These are phyloP conservation scores for Cutaneotrichosporon spelunceum DNA, from an alignment of 1,284 basidiomycete species.

Conservation along the genomic window DNA sequence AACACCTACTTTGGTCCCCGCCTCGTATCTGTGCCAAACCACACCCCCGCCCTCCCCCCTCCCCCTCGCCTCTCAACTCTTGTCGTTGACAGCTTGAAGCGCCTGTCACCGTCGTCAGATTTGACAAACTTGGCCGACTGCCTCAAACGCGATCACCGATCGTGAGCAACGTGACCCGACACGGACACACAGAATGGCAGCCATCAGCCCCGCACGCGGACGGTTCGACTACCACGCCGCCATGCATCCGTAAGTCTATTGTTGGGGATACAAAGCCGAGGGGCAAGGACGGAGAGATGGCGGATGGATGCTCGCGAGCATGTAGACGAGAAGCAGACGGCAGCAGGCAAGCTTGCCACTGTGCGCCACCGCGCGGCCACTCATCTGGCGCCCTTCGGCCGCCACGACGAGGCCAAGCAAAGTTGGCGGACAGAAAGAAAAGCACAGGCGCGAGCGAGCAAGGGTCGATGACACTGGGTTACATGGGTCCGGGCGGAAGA, in stretches of 20 bases:
- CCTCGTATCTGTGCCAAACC: no score
- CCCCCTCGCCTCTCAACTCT: neutral
- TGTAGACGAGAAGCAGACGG: no score
- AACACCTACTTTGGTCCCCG: neutral
- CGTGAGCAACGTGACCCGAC: neutral
- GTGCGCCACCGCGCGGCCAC: no score
- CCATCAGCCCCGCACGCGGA: slow-evolving; percentile 19
- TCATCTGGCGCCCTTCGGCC: no score
- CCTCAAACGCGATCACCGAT: neutral
- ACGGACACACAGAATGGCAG: slow-evolving; percentile 2
- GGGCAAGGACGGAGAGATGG: neutral
- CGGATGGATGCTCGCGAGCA: no score
- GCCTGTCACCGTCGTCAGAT: neutral
- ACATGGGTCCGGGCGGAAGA: neutral
- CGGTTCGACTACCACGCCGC: slow-evolving; percentile 25
- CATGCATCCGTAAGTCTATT: slow-evolving; percentile 25
- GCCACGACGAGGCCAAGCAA: no score
- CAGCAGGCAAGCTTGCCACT: no score
- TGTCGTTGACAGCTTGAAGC: neutral
- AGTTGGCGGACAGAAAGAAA: no score
- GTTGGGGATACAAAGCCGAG: neutral
- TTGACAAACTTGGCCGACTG: neutral
- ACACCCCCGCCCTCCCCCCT: no score
- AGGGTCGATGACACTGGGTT: neutral
- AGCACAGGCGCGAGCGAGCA: no score